Evolutionary conservation across 2,329 filamentous ascomycete genomes (phyloP), one percentile per base, ranked within the genome.

Genomic region (Colletotrichum sp.): DNA sequence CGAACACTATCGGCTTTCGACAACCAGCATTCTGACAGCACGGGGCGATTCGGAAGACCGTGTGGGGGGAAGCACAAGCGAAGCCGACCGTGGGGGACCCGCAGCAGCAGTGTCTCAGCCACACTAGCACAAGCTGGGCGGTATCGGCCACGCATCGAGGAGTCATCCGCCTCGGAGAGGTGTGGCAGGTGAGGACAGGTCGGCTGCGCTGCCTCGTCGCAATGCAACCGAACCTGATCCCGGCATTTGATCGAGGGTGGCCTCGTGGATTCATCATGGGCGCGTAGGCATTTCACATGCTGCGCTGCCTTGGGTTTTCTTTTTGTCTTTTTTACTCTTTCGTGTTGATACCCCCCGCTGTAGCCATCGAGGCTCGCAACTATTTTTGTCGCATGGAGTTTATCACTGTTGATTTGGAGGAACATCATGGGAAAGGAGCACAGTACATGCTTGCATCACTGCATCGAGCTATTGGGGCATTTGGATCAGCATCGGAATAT

Each of bases 261-360:
- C 39, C 69, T 72, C 64, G 73, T 73, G 73, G 63, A 68, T 26
- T 64, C 63, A 64, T 72, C 69, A 75, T 73, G 64, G 69, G 69
- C 69, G 57, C 39, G 64, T 39, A 57, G 13, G 63, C 73, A 75
- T 36, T 75, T 68, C 73, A 73, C 70, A 72, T 75, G 63, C 36
- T 16, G 36, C 55, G 61, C 71, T 26, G 52, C 72, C 71, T 55
- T 21, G 57, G 30, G 21, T 12, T 32, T 43, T 57, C 28, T 60
- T 26, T 8, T 34, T 64, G 14, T 57, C 18, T 55, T 21, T 59
- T 28, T 26, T 39, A 28, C 13, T 64, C 16, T 30, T 72, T 68
- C 73, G 39, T 73, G 73, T 74, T 74, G 74, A 76, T 76, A 76
- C 74, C 71, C 74, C 73, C 68, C 64, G 65, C 65, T 65, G 67